Conservation (phyloP, 805 yeast species). For the Pichia scutulata region DNA sequence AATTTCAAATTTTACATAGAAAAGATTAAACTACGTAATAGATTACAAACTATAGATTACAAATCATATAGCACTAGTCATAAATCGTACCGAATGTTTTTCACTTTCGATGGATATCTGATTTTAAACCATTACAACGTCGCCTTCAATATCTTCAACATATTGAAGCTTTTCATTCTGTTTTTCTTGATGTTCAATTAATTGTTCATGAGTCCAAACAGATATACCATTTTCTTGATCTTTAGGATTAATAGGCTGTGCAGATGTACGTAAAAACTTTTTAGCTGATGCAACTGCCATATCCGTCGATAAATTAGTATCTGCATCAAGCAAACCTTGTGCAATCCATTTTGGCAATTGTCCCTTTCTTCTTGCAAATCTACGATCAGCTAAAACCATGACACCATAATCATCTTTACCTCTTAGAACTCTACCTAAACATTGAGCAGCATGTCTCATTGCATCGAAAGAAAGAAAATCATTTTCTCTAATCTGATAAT, state of each 20-base stretch:
- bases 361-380: constrained; percentile 77
- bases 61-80: background rate
- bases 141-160: constrained; percentile 30
- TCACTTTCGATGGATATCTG: background rate
- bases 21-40: background rate
- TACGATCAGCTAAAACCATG: constrained; percentile 93
- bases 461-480: constrained; percentile 97
- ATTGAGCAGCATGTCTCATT: constrained; percentile 99
- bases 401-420: constrained; percentile 99
- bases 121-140: constrained; percentile 3
- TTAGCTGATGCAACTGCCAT: constrained; percentile 95
- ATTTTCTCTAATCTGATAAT: constrained; percentile 85
- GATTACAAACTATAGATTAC: background rate
- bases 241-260: constrained; percentile 84
- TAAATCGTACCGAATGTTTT: too few species aligned
- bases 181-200: constrained; percentile 49
- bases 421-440: constrained; percentile 92
- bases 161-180: constrained; percentile 26
- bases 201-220: constrained; percentile 78
- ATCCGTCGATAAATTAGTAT: constrained; percentile 86
- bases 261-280: constrained; percentile 84
- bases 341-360: constrained; percentile 97
- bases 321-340: constrained; percentile 88
- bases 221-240: constrained; percentile 86
- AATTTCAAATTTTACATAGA: too few species aligned